Evolutionary conservation across 768 basidiomycete species (phyloP), one percentile per base, ranked within the genome.

Genomic region (Termitomyces eurrhizus): DNA sequence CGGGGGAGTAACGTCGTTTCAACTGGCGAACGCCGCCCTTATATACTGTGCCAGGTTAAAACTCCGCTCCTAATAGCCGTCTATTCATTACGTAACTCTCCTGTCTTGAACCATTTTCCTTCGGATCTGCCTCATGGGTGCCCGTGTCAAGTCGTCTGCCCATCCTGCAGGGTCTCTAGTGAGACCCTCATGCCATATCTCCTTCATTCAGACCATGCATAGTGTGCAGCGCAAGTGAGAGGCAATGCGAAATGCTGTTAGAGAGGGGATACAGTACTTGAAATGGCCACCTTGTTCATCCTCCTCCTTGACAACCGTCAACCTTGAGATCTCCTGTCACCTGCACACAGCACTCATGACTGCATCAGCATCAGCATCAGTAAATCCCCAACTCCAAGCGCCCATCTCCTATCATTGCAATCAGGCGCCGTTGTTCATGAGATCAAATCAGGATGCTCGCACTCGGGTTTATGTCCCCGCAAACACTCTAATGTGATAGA

Each of bases 21-120:
- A 65, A 69, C 61, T 61, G 57, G 68, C 66, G 67, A 72, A 64
- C 62, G 59, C 58, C 66, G 64, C 51, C 67, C 60, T 80, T 81
- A 80, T 82, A 82, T 82, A 82, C 72, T 60, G 63, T 41, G 46
- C n/a, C 29, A 53, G 33, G 62, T 80, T 80, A 53, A 79, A 78
- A 76, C 78, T 80, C 79, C 79, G 79, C 71, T 68, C 52, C 62
- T 66, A 50, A 68, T 73, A 78, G 12, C 77, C 74, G 74, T 61
- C 56, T n/a, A 44, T 42, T 7, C 51, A 59, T 80, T 80, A 79
- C 77, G 79, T 80, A 80, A 80, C 64, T 50, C 60, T 64, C 68
- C 69, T 67, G 54, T 57, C 74, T 74, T 75, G 75, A 69, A 68
- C 66, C 67, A 67, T 61, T 64, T 57, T 71, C 66, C 50, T 64